A percentile compares a stretch with the other conserved stretches of the same genome.
Evolutionary conservation across 352 stramenopile genomes (phyloP).

Genomic region (Saprolegnia diclina): DNA sequence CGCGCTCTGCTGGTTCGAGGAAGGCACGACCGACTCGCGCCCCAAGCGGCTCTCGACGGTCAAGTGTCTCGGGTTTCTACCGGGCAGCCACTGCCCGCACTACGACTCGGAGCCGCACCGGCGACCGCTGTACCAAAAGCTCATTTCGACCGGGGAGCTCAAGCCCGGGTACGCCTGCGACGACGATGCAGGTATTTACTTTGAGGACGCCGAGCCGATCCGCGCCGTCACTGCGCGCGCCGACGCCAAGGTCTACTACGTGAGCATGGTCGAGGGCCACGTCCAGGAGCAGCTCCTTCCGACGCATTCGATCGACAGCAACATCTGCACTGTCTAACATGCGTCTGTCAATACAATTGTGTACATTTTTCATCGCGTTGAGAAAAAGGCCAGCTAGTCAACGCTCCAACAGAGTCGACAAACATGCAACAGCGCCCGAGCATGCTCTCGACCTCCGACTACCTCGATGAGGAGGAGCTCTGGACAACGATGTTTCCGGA

Average conservation of each 20-base stretch:
- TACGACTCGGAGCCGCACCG: slow-evolving; percentile 22
- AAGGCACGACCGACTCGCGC: slow-evolving; percentile 19
- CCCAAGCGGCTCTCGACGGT: slow-evolving; percentile 20
- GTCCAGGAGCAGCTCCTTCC: slow-evolving; percentile 19
- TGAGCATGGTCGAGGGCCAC: slow-evolving; percentile 17
- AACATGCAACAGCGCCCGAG: too few species aligned
- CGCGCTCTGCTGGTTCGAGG: slow-evolving; percentile 26
- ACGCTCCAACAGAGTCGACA: too few species aligned
- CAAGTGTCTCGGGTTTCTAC: slow-evolving; percentile 27
- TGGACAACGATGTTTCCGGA: not conserved
- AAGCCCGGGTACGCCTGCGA: slow-evolving; percentile 26
- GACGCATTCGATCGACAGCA: not conserved
- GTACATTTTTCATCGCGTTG: not conserved
- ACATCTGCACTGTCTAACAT: slow-evolving; percentile 2
- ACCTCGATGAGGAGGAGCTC: not conserved
- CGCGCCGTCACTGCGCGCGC: slow-evolving; percentile 16
- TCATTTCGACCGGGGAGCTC: slow-evolving; percentile 22
- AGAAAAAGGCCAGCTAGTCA: too few species aligned
- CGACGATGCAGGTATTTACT: slow-evolving; percentile 26
- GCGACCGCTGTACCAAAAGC: slow-evolving; percentile 25
- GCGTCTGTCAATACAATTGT: not conserved
- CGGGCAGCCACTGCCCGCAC: slow-evolving; percentile 25
- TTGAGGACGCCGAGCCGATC: slow-evolving; percentile 19
- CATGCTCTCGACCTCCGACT: not conserved
- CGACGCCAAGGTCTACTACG: slow-evolving; percentile 27